phyloP scores from a whole-genome alignment of 2,329 filamentous ascomycete species.

The Trichophyton schoenleinii region DNA sequence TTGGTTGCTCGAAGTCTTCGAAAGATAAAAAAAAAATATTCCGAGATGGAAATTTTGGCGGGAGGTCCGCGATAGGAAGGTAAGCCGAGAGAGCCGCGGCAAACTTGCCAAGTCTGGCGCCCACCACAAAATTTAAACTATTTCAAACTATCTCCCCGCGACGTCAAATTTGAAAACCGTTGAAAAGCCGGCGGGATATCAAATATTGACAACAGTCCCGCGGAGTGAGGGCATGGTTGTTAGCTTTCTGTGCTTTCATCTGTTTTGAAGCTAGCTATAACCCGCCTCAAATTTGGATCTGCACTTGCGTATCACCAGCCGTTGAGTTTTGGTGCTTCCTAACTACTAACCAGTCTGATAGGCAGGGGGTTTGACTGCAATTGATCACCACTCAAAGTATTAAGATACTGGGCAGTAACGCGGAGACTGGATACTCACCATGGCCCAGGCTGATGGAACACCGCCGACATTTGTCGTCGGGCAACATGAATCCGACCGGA shows the following conservation, averaged over 20 bases:
- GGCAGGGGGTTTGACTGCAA: no score
- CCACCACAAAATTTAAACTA: neutral
- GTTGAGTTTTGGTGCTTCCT: neutral
- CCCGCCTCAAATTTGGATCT: neutral
- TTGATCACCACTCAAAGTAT: no score
- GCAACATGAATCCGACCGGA: constrained; percentile 47
- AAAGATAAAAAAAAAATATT: neutral
- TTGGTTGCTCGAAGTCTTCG: neutral
- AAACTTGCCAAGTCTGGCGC: neutral
- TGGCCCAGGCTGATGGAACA: constrained; percentile 16
- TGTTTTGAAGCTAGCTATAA: neutral
- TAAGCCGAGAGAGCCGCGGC: constrained; percentile 14
- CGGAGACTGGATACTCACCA: neutral
- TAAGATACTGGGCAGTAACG: no score
- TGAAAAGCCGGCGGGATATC: neutral
- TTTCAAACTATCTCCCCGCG: neutral
- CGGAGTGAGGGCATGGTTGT: neutral
- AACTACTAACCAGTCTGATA: neutral
- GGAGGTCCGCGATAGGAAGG: constrained; percentile 17
- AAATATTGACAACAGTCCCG: neutral
- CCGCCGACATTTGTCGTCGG: constrained; percentile 46
- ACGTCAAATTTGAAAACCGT: neutral
- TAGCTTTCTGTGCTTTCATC: neutral
- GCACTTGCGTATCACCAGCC: neutral
- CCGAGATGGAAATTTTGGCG: neutral